Base-by-base conservation (phyloP, 2,329 filamentous ascomycete genomes). In the Didymella lethalis region DNA sequence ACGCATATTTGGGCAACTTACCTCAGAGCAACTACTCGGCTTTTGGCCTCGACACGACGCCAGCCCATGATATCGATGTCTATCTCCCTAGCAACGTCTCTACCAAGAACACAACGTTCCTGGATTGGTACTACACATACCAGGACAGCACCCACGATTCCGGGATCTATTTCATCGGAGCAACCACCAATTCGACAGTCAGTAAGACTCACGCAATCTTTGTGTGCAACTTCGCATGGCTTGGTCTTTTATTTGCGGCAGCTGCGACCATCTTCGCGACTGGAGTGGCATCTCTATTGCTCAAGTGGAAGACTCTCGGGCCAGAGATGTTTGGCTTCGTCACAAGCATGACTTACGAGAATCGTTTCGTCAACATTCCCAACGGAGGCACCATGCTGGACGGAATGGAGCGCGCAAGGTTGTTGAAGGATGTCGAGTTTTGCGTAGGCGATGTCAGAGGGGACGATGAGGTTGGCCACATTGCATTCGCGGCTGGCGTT, bases 261-360 rank as follows among this genome's bases (percentile, higher is more conserved):
- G 67, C 75, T 0, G 25, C 6, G 0, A 50, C 67, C 1, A 66
- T 73, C 1, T 43, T 77, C 2, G 7, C 67, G 0, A 69, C 58
- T 1, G 75, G 73, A 0, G 16, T 41, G 0, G 45, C 46, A 0
- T 61, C 67, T 0, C 23, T 75, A 1, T 14, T 74, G 0, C 59
- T 77, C 0, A 76, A 77, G 20, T 45, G 59, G 3, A 60, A 48
- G 8, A 75, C 70, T 0, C 61, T 74, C 2, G 73, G 71, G 0
- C 75, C 75, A 0, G 75, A 77, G 29, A 54, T 77, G 49, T 74
- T 77, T 28, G 73, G 75, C 1, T 77, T 69, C 28, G 75, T 78
- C 0, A 48, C 75, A 1, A 76, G 74, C 49, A 74, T 77, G 71
- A 77, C 75, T 0, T 78, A 77, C 32, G 71, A 77, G 28, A 76